Evolutionary conservation across 148 eudicot genomes (phyloP), one percentile per base, ranked within the genome.

Genomic region (Arbutus unedo): DNA sequence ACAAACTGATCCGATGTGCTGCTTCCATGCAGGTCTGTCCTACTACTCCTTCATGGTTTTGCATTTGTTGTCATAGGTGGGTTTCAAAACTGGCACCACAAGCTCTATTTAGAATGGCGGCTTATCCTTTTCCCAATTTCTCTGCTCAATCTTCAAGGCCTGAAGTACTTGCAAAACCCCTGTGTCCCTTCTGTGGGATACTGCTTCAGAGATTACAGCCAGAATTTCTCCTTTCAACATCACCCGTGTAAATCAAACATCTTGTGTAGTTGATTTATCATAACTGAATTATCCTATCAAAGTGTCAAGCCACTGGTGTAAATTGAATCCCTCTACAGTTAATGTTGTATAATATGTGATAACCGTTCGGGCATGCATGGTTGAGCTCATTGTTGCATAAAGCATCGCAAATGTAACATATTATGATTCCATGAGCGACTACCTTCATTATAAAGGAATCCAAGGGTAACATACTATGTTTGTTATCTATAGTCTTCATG

Each of bases 121-220:
- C 73, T 55, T 87, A 81, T 83, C 97, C 94, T 79, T 75, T 83
- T 8, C 70, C 79, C 49, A 48, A 53, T 59, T 81, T 87, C 11
- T 83, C 78, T 15, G 18, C 79, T 13, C 53, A 84, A 59, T 79
- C 86, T 57, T 67, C 76, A 64, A 50, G 80, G 16, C 55, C 57
- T 23, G 85, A 76, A 41, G 76, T 82, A 53, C 56, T 74, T 9
- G 79, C 89, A 43, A 87, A 75, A 76, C 99, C 98, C 43, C 81
- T 82, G 47, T 96, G 99, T 84, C 98, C 95, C 78, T 91, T 96
- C 76, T 96, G 99, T 85, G 99, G 98, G 87, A 90, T 96, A 83
- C 85, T 93, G 51, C 82, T 94, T 31, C 94, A 93, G 84, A 94
- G 94, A 88, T 84, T 80, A 73, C 99, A 88, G 77, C 97, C 98